Conservation (phyloP, 352 stramenopile species). For the Pythium chondricola region DNA sequence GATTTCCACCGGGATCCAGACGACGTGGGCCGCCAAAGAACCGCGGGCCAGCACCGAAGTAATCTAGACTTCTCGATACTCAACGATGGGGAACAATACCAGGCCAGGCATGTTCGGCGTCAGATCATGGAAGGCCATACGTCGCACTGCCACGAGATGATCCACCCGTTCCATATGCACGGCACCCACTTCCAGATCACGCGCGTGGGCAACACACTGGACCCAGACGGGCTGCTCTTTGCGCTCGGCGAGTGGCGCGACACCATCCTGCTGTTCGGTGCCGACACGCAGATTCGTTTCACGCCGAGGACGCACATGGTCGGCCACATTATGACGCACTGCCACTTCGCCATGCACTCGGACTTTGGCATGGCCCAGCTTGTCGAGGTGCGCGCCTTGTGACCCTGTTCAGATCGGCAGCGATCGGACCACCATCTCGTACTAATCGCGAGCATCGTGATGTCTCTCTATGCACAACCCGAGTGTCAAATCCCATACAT, state of each 20-base stretch:
- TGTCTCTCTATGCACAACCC: too few species aligned
- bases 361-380: constrained; percentile 71
- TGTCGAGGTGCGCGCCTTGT: constrained; percentile 39
- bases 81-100: constrained; percentile 9
- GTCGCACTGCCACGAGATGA: constrained; percentile 57
- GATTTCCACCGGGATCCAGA: constrained; percentile 29
- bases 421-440: too few species aligned
- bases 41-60: too few species aligned
- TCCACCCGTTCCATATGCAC: constrained; percentile 78
- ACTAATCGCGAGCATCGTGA: too few species aligned
- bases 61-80: constrained; percentile 25
- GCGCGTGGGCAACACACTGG: constrained; percentile 28
- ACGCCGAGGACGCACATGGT: constrained; percentile 56
- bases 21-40: constrained; percentile 15
- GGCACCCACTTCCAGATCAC: constrained; percentile 67
- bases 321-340: constrained; percentile 60
- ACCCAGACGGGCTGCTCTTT: constrained; percentile 54
- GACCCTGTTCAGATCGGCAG: too few species aligned
- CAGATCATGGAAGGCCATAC: constrained; percentile 2
- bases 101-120: constrained; percentile 12
- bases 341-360: constrained; percentile 64
- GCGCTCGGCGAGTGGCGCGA: constrained; percentile 66
- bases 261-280: constrained; percentile 64
- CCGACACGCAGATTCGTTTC: constrained; percentile 57
- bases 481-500: neutral